phyloP scores from a whole-genome alignment of 2,329 filamentous ascomycete genomes.

The Fusarium sp. region DNA sequence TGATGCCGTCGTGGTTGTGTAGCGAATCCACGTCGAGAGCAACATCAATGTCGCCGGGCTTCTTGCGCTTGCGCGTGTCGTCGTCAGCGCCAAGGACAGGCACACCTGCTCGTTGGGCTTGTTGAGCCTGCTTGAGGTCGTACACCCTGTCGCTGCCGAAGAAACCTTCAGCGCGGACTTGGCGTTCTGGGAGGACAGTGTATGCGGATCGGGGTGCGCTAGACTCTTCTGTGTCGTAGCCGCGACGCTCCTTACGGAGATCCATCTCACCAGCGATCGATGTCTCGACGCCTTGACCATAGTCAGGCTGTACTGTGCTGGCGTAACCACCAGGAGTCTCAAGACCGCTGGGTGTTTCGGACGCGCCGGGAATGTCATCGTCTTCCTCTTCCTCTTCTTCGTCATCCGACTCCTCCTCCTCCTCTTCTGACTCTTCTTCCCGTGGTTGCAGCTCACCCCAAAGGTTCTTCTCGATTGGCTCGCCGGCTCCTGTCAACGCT shows the following conservation, averaged over 20 bases:
- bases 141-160: constrained; percentile 96
- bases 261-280: constrained; percentile 88
- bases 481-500: constrained; percentile 62
- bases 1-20: constrained; percentile 76
- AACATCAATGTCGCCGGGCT: constrained; percentile 94
- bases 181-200: constrained; percentile 87
- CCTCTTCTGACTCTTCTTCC: constrained; percentile 75
- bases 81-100: constrained; percentile 85
- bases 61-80: constrained; percentile 85
- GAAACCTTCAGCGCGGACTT: constrained; percentile 88
- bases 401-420: constrained; percentile 80
- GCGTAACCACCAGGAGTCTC: constrained; percentile 84
- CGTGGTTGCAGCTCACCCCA: constrained; percentile 93
- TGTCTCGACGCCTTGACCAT: constrained; percentile 73
- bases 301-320: constrained; percentile 83
- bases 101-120: constrained; percentile 60
- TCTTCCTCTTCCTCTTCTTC: constrained; percentile 70
- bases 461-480: constrained; percentile 83
- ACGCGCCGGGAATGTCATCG: constrained; percentile 69
- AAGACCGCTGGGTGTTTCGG: constrained; percentile 78
- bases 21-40: constrained; percentile 88
- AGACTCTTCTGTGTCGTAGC: constrained; percentile 86
- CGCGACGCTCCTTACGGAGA: constrained; percentile 82
- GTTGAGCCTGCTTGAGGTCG: constrained; percentile 70
- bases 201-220: constrained; percentile 82